phyloP scores from a whole-genome alignment of 768 basidiomycete species.

The Astraeus odoratus region DNA sequence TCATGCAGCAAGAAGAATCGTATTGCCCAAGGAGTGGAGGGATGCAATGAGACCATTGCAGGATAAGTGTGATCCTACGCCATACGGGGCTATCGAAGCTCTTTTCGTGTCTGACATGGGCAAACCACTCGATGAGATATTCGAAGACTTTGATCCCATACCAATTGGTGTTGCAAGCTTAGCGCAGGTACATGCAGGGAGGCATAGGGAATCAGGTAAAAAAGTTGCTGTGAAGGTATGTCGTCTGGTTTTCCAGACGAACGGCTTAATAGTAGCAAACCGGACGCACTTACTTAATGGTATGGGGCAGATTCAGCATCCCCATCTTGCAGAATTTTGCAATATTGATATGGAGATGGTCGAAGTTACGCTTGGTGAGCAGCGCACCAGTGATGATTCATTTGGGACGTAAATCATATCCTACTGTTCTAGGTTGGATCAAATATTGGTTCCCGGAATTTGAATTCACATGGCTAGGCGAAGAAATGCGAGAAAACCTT shows the following conservation, averaged over 20 bases:
- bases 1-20: slow-evolving; percentile 27
- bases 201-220: slow-evolving; percentile 60
- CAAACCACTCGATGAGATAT: slow-evolving; percentile 60
- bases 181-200: slow-evolving; percentile 91
- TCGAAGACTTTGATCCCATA: slow-evolving; percentile 75
- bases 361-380: slow-evolving; percentile 58
- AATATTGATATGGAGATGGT: slow-evolving; percentile 88
- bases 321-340: slow-evolving; percentile 87
- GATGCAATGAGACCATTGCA: slow-evolving; percentile 58
- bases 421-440: slow-evolving; percentile 54
- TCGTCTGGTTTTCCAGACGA: neutral
- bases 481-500: slow-evolving; percentile 90
- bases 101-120: slow-evolving; percentile 82
- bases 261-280: too few species aligned
- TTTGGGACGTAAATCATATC: neutral
- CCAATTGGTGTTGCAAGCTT: slow-evolving; percentile 95
- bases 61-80: slow-evolving; percentile 90
- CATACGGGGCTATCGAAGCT: slow-evolving; percentile 65
- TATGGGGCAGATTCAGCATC: slow-evolving; percentile 77
- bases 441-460: slow-evolving; percentile 94
- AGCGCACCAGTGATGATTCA: neutral
- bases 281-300: too few species aligned
- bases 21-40: slow-evolving; percentile 63
- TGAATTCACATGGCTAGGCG: slow-evolving; percentile 88
- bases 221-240: slow-evolving; percentile 81